A percentile compares a stretch with the other conserved stretches of the same genome.
phyloP scores from a whole-genome alignment of 306 rosid genomes.

The Comarum palustre region DNA sequence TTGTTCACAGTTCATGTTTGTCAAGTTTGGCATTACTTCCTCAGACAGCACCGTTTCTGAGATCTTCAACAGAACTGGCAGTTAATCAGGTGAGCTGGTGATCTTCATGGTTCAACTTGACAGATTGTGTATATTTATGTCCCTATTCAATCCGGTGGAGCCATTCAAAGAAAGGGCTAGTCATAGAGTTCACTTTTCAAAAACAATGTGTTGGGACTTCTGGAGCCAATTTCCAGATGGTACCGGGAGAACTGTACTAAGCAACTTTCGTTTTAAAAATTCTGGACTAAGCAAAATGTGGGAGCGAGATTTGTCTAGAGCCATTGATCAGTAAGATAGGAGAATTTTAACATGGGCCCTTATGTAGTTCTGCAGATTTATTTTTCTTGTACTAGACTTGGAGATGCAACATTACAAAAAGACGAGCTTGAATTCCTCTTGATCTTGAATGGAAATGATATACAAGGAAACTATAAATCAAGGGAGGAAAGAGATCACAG shows the following conservation, averaged over 20 bases:
- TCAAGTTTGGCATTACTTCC: not conserved
- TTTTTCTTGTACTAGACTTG: not conserved
- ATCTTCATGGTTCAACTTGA: not conserved
- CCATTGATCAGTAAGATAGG: not conserved
- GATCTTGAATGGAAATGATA: conserved; percentile 17
- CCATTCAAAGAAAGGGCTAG: conserved; percentile 2
- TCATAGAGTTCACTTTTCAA: not conserved
- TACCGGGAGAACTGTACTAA: not conserved
- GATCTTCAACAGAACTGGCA: not conserved
- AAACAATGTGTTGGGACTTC: not conserved
- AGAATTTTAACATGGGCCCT: not conserved
- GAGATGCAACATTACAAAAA: not conserved
- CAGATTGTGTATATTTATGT: not conserved
- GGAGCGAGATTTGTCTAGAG: no score
- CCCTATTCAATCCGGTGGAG: not conserved
- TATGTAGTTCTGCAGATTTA: not conserved
- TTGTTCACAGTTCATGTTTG: not conserved
- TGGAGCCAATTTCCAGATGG: not conserved
- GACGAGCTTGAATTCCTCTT: not conserved
- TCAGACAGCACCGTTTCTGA: no score
- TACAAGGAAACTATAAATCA: conserved; percentile 14
- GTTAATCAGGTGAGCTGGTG: not conserved
- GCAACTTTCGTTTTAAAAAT: no score
- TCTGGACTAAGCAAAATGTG: no score
- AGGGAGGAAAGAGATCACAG: not conserved